phyloP scores from a whole-genome alignment of 371 early-diverging fungal species.

The Mortierella sp. region DNA sequence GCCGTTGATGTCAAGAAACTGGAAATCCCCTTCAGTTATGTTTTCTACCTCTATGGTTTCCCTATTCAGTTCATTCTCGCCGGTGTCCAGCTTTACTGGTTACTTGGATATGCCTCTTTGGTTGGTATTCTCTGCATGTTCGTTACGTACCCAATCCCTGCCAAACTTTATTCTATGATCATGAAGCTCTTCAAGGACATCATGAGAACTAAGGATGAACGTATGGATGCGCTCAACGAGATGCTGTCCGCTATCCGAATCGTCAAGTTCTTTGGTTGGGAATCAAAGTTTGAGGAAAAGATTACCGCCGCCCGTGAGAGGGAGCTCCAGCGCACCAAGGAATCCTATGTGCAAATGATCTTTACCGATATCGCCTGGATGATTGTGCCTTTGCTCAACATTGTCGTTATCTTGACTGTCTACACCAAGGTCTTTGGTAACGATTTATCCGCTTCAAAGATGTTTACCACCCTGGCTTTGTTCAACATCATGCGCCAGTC shows the following conservation, averaged over 20 bases:
- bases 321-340: conserved; percentile 65
- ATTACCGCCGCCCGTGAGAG: conserved; percentile 62
- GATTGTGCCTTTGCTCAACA: conserved; percentile 66
- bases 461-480: conserved; percentile 74
- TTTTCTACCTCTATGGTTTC: conserved; percentile 69
- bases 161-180: conserved; percentile 63
- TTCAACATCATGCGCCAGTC: conserved; percentile 75
- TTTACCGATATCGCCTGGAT: conserved; percentile 56
- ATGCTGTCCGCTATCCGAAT: conserved; percentile 80
- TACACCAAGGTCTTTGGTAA: conserved; percentile 66
- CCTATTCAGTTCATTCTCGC: conserved; percentile 72
- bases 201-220: conserved; percentile 73
- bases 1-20: conserved; percentile 71
- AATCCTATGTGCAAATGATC: conserved; percentile 49
- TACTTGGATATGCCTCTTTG: conserved; percentile 74
- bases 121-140: conserved; percentile 72
- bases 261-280: conserved; percentile 89
- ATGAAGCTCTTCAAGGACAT: conserved; percentile 63
- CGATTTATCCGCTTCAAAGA: conserved; percentile 69
- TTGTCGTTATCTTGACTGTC: conserved; percentile 65
- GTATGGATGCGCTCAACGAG: conserved; percentile 77
- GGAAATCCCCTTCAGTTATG: conserved; percentile 65
- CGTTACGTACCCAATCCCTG: conserved; percentile 71
- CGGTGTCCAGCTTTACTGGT: conserved; percentile 69
- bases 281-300: conserved; percentile 72